phyloP scores from a whole-genome alignment of 1,284 basidiomycete genomes.

The Leccinum angustisporum region DNA sequence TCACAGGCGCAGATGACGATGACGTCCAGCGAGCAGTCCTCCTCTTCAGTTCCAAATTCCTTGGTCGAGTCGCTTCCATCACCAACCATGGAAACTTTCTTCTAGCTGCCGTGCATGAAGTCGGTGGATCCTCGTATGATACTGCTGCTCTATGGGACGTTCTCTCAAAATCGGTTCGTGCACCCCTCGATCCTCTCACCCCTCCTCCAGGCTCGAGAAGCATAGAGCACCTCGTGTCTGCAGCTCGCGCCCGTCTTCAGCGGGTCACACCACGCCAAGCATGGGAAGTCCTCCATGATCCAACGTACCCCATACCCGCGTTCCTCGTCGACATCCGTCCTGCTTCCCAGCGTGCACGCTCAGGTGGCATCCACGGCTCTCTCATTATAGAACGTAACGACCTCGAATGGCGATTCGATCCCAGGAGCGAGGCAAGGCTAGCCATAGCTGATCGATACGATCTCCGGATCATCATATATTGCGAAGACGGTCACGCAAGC shows the following conservation, averaged over 20 bases:
- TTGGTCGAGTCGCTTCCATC: constrained; percentile 50
- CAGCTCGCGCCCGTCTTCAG: constrained; percentile 59
- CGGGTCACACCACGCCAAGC: constrained; percentile 62
- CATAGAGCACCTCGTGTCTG: constrained; percentile 53
- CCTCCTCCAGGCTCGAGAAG: constrained; percentile 64
- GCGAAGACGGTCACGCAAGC: constrained; percentile 67
- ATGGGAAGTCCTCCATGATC: constrained; percentile 54
- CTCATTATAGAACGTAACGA: constrained; percentile 68
- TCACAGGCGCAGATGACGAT: constrained; percentile 53
- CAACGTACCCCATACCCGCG: constrained; percentile 53
- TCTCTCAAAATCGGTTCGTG: constrained; percentile 55
- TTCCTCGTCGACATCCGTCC: constrained; percentile 77
- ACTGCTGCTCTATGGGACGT: constrained; percentile 64
- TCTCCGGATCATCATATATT: constrained; percentile 65
- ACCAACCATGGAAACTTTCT: constrained; percentile 40
- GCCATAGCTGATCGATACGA: constrained; percentile 63
- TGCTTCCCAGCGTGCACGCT: constrained; percentile 49
- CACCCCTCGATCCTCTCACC: constrained; percentile 55
- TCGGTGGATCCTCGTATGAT: constrained; percentile 56
- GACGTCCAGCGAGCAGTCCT: constrained; percentile 63
- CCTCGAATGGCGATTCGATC: constrained; percentile 76
- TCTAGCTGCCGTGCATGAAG: constrained; percentile 49
- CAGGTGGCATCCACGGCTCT: constrained; percentile 61
- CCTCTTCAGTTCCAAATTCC: constrained; percentile 61
- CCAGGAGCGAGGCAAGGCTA: constrained; percentile 53